Conservation (phyloP, 83 land plant species). For the Isoetes engelmannii region DNA sequence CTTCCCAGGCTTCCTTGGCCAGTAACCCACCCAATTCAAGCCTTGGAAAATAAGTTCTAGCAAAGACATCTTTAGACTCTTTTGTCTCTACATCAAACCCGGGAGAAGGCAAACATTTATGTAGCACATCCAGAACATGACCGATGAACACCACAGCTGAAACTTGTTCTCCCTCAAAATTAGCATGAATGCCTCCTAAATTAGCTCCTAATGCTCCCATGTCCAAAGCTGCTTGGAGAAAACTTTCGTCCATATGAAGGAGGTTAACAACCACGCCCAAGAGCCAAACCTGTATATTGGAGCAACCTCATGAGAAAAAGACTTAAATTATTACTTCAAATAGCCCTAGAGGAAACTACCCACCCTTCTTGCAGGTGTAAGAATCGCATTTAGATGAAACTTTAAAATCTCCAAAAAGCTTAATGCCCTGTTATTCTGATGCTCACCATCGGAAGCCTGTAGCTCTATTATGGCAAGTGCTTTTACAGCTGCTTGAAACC, state of each 20-base stretch:
- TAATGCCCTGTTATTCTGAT: slow-evolving; percentile 25
- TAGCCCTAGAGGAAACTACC: slow-evolving; percentile 19
- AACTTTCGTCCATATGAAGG: slow-evolving; percentile 65
- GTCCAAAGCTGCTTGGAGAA: slow-evolving; percentile 19
- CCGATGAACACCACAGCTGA: slow-evolving; percentile 54
- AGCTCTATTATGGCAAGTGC: slow-evolving; percentile 60
- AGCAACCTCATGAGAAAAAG: too few species aligned
- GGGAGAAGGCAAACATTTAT: slow-evolving; percentile 36
- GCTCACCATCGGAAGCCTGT: slow-evolving; percentile 35
- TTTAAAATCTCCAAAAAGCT: slow-evolving; percentile 45
- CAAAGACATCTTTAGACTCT: slow-evolving; percentile 8
- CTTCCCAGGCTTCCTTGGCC: slow-evolving; percentile 61
- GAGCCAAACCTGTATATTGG: slow-evolving; percentile 56
- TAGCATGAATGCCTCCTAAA: not conserved
- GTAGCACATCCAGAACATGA: slow-evolving; percentile 51
- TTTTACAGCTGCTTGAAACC: slow-evolving; percentile 59
- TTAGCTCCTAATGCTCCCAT: slow-evolving; percentile 9
- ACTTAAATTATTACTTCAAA: slow-evolving; percentile 2
- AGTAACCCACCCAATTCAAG: slow-evolving; percentile 14
- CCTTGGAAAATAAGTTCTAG: not conserved
- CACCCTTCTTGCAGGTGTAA: slow-evolving; percentile 56
- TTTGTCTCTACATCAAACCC: slow-evolving; percentile 35
- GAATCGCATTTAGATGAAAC: slow-evolving; percentile 52
- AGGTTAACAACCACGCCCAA: slow-evolving; percentile 62
- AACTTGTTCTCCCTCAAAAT: slow-evolving; percentile 35